phyloP scores from a whole-genome alignment of 2,329 filamentous ascomycete genomes.

The Thermothelomyces thermophilus region DNA sequence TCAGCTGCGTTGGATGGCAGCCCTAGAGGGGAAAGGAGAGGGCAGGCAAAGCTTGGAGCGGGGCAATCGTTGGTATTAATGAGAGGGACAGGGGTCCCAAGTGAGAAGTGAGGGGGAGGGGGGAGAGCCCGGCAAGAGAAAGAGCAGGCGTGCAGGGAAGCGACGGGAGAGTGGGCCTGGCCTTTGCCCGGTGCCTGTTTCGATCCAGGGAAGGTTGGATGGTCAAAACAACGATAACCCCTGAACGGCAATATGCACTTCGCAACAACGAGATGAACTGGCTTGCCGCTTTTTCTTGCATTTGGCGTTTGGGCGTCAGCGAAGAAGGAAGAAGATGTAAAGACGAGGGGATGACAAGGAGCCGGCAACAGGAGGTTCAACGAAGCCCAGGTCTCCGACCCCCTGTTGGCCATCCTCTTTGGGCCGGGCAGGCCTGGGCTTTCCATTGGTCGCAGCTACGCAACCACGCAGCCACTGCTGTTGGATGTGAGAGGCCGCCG shows the following conservation, averaged over 20 bases:
- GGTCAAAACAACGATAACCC: background rate
- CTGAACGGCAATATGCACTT: background rate
- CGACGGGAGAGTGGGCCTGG: background rate
- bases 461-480: too few species aligned
- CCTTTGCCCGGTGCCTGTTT: background rate
- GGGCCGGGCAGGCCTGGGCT: background rate
- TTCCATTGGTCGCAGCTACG: background rate
- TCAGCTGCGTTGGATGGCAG: conserved; percentile 7
- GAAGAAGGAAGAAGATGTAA: background rate
- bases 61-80: conserved; percentile 10
- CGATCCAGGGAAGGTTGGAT: background rate
- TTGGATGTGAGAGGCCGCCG: conserved; percentile 4
- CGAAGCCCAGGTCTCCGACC: background rate
- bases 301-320: too few species aligned
- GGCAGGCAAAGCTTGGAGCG: conserved; percentile 7
- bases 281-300: background rate
- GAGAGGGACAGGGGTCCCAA: conserved; percentile 1
- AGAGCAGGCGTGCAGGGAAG: background rate
- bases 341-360: background rate
- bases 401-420: background rate
- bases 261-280: background rate
- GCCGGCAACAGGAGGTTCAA: background rate
- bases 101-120: background rate
- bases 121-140: background rate
- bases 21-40: too few species aligned